phyloP scores from a whole-genome alignment of 139 green algal species.

The Chlamydomonas sphaeroides region DNA sequence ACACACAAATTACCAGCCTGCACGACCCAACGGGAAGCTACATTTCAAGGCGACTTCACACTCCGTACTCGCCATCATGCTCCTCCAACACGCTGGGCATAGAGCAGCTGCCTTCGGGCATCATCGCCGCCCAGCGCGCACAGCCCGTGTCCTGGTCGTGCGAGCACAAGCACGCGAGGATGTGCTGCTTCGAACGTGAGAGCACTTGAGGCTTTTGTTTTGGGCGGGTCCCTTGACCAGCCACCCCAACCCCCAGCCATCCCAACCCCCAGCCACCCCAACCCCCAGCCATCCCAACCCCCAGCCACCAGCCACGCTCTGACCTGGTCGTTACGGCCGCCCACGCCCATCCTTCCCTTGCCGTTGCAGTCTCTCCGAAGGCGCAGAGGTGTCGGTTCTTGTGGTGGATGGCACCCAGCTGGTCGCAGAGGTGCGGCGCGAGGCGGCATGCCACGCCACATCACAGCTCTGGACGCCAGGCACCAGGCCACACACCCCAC shows the following conservation, averaged over 20 bases:
- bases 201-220: no score
- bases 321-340: no score
- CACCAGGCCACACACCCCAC: no score
- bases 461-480: no score
- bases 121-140: neutral
- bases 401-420: constrained; percentile 78
- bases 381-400: constrained; percentile 76
- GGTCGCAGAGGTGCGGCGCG: constrained; percentile 75
- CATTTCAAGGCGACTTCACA: no score
- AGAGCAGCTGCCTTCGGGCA: neutral
- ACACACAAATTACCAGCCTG: no score
- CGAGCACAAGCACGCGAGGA: constrained; percentile 14
- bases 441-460: no score
- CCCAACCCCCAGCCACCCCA: neutral
- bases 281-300: no score
- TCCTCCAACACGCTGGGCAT: neutral
- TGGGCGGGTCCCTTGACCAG: neutral
- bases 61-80: neutral
- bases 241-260: no score
- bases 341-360: neutral
- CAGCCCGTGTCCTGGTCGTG: neutral
- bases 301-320: no score
- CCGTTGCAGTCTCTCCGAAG: constrained; percentile 14
- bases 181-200: constrained; percentile 49
- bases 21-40: no score